Evolutionary conservation across 345 rosid genomes (phyloP), one percentile per base, ranked within the genome.

Genomic region (Eucalyptus virginea): DNA sequence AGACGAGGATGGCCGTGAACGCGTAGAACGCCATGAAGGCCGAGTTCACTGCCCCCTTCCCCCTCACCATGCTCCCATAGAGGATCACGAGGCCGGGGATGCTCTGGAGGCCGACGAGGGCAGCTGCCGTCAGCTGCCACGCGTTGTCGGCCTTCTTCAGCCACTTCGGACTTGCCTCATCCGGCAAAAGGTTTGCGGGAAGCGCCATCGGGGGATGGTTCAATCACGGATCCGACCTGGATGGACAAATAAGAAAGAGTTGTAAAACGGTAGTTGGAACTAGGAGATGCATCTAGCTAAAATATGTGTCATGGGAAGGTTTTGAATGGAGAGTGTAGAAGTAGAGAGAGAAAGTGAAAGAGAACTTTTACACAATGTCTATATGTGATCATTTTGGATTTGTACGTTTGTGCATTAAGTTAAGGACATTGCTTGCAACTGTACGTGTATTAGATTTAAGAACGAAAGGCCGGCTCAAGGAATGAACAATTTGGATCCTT

Each of bases 121-220:
- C 91, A n/a, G 97, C 96, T 1, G 95, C 93, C 0, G 93, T 92
- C 40, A 94, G 93, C 88, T 95, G 96, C 97, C 97, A 94, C 18
- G 92, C 93, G 21, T 92, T 93, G 92, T 94, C 9, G 56, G 93
- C 94, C 37, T 94, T 93, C 90, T 92, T 93, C 91, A 94, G 26
- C 96, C 96, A 94, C 28, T 65, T 56, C 1, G 95, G 96, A 72
- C 85, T 94, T 1, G 94, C 91, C 87, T 94, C 95, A 8, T 94
- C 94, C 0, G 91, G 88, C 21, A 85, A 28, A 47, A 94, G 92
- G 88, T 91, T 94, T 10, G 87, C 19, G 6, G 95, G 96, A 24
- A 95, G 88, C 49, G 77, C 93, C 94, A 91, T 92, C 8, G 15
- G 32, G 28, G 83, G 13, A 40, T 56, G 11, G 24, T 52, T 52